Evolutionary conservation across 805 yeast species (phyloP), one percentile per base, ranked within the genome.

Genomic region (Ogataea parapolymorpha): DNA sequence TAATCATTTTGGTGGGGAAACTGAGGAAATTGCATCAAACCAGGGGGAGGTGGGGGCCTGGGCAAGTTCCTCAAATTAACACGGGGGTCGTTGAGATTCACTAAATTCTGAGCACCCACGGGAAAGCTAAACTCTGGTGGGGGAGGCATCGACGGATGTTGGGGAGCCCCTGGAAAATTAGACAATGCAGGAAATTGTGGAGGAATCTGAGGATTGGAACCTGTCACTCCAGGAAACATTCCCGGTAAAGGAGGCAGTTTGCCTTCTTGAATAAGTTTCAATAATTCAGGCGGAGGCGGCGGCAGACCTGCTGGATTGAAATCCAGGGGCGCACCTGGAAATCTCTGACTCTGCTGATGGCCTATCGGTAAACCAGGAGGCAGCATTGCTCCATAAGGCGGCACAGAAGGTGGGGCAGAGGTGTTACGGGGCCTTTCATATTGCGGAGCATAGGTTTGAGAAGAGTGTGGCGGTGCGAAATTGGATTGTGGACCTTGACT

Each of bases 251-350:
- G 62, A 3, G 62, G 61, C 39, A 57, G 37, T 24, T 53, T 57
- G 2, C 62, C 62, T 33, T 57, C 59, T 15, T 45, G 46, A 11
- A 57, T 56, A 26, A 57, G 32, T 23, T 55, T 58, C 13, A 56
- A 41, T 13, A 57, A 42, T 34, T 56, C 59, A 1, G 61, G 60
- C 3, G 62, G 62, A 1, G 61, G 60, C 2, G 63, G 62, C 3
- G 57, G 57, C 10, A 51, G 37, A 22, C 46, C 46, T 16, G 30
- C 37, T 3, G 44, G 41, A 16, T 42, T 35, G 28, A 49, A 46
- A 14, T 41, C 49, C 3, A 45, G 43, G 5, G 51, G 48, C 11
- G 42, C 44, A 6, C 41, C 35, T 7, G 49, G 42, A 14, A 39
- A 18, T 13, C 41, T 44, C 4, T 45, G 42, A 23, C 36, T 15